Evolutionary conservation across 148 eudicot genomes (phyloP).

Genomic region (Linanthus parryae): DNA sequence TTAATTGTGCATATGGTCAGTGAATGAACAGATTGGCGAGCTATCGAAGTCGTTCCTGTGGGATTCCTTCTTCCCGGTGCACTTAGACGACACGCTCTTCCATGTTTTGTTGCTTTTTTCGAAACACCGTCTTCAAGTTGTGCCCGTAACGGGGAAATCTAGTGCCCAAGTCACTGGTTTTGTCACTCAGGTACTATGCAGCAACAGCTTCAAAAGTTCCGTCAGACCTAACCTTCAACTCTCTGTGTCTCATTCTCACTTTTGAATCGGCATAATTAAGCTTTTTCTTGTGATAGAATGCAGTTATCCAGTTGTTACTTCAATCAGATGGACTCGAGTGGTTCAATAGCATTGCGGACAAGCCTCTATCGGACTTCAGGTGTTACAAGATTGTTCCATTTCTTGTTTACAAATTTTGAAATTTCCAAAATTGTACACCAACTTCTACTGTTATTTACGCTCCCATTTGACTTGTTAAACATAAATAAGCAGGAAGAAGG

Average conservation of each 20-base stretch:
- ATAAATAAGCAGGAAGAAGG: too few relatives aligned
- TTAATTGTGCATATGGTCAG: background rate
- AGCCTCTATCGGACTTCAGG: conserved; percentile 32
- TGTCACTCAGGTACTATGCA: conserved; percentile 28
- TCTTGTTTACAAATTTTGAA: too few relatives aligned
- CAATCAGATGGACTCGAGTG: conserved; percentile 43
- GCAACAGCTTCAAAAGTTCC: background rate
- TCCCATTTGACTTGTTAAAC: too few relatives aligned
- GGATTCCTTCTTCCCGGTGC: too few relatives aligned
- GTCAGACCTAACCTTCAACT: background rate
- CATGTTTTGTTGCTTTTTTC: conserved; percentile 39
- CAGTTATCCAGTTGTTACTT: conserved; percentile 38
- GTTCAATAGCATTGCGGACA: conserved; percentile 41
- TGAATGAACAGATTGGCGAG: conserved; percentile 30
- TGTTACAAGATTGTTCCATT: conserved; percentile 1
- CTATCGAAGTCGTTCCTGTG: conserved; percentile 40
- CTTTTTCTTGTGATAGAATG: conserved; percentile 21
- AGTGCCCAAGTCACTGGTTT: conserved; percentile 22
- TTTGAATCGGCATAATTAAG: background rate
- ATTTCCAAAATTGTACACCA: too few relatives aligned
- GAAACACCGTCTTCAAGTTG: conserved; percentile 30
- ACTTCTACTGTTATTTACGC: too few relatives aligned
- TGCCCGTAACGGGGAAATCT: conserved; percentile 31
- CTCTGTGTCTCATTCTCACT: background rate
- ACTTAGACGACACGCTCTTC: too few relatives aligned